Percentiles rank a stretch among this genome's conserved stretches.
Conservation (phyloP, 139 green algal species). For the Haematococcus lacustris region DNA sequence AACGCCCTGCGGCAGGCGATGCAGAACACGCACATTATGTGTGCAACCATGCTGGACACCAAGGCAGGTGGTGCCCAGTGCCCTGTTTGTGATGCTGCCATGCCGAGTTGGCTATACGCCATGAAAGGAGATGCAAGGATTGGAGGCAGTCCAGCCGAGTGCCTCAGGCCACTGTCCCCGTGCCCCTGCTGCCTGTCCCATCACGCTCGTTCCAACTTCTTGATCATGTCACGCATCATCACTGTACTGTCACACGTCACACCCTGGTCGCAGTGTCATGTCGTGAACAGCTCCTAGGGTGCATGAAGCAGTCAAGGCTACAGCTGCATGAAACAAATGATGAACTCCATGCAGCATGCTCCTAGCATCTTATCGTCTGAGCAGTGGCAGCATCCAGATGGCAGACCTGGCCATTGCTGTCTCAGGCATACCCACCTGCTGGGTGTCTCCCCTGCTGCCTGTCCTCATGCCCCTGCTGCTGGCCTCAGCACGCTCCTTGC, state of each 20-base stretch:
- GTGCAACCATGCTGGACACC: slow-evolving; percentile 96
- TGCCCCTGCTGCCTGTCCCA: too few species aligned
- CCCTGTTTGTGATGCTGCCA: not conserved
- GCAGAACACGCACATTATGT: slow-evolving; percentile 89
- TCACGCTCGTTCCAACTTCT: too few species aligned
- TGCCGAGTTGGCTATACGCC: not conserved
- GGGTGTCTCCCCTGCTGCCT: not conserved
- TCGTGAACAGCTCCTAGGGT: too few species aligned
- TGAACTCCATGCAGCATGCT: too few species aligned
- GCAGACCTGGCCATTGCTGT: not conserved
- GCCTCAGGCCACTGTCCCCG: too few species aligned
- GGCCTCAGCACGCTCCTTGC: too few species aligned
- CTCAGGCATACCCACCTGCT: not conserved
- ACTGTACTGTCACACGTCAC: too few species aligned
- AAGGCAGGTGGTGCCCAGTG: slow-evolving; percentile 52
- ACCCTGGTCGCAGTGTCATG: too few species aligned
- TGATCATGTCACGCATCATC: too few species aligned
- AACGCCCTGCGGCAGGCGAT: slow-evolving; percentile 81
- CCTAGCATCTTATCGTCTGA: not conserved
- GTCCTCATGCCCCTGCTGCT: not conserved
- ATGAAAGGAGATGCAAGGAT: not conserved
- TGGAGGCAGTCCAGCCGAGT: too few species aligned
- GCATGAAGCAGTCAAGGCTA: too few species aligned
- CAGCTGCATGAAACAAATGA: too few species aligned
- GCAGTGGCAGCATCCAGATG: not conserved